Conservation (phyloP, 2,329 filamentous ascomycete species). For the Penicillium hordei region DNA sequence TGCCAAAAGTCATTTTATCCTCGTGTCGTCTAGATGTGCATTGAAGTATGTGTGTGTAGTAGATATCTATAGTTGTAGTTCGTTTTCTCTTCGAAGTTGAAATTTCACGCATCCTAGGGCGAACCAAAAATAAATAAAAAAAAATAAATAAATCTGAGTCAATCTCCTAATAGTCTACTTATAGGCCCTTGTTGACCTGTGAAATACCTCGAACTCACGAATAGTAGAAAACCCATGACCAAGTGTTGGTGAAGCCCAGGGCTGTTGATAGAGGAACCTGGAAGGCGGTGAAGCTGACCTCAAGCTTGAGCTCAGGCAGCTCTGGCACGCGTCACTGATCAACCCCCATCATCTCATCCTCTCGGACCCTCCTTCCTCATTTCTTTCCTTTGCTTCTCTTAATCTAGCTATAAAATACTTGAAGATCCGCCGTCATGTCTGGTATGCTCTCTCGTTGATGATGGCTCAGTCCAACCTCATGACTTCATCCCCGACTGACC, state of each 20-base stretch:
- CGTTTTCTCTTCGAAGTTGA: not conserved
- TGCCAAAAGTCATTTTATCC: conserved; percentile 9
- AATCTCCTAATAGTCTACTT: no score
- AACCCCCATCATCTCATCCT: conserved; percentile 23
- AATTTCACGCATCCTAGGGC: not conserved
- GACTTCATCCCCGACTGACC: conserved; percentile 35
- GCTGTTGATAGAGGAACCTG: not conserved
- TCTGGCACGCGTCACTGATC: conserved; percentile 36
- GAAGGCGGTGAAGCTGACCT: conserved; percentile 40
- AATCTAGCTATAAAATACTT: conserved; percentile 12
- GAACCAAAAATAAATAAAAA: not conserved
- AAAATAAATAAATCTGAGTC: not conserved
- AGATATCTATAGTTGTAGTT: not conserved
- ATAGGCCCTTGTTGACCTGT: no score
- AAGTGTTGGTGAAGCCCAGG: not conserved
- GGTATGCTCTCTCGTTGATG: conserved; percentile 33
- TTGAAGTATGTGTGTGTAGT: not conserved
- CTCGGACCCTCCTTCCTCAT: conserved; percentile 8
- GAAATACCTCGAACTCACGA: not conserved
- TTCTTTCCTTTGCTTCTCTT: conserved; percentile 9
- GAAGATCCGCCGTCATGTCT: conserved; percentile 41
- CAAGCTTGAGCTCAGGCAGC: conserved; percentile 42
- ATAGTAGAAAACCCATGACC: not conserved
- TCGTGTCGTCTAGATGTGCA: not conserved
- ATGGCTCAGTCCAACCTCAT: conserved; percentile 20